Evolutionary conservation across 495 filamentous ascomycete species (phyloP).

Genomic region (Talaromyces proteolyticus): DNA sequence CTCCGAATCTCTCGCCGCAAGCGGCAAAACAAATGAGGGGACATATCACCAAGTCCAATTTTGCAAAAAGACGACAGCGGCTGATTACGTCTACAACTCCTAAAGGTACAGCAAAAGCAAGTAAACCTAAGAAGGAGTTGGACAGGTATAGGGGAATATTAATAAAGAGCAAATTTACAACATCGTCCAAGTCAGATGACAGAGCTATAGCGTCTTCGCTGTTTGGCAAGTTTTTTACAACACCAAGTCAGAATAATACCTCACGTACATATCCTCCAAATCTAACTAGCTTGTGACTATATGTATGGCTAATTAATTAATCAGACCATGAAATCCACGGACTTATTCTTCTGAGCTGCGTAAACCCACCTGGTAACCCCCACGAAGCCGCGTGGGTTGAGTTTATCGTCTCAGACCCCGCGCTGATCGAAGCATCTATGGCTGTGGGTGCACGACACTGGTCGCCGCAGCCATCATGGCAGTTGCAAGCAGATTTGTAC

Average conservation of each 20-base stretch:
- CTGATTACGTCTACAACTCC: background rate
- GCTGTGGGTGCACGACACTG: conserved; percentile 12
- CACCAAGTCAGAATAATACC: no score
- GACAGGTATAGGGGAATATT: background rate
- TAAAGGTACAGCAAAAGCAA: no score
- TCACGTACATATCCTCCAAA: background rate
- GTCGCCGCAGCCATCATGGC: conserved; percentile 10
- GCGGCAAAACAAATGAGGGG: conserved; percentile 14
- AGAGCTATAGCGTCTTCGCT: no score
- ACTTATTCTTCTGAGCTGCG: conserved; percentile 7
- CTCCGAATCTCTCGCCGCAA: conserved; percentile 11
- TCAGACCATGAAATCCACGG: conserved; percentile 6
- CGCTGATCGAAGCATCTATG: conserved; percentile 17
- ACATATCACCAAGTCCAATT: conserved; percentile 19
- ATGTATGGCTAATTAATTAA: background rate
- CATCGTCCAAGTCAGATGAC: no score
- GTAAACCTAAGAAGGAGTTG: background rate
- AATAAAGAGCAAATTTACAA: no score
- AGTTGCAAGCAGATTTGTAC: background rate
- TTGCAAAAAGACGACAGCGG: conserved; percentile 16
- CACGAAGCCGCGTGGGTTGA: conserved; percentile 14
- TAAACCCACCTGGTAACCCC: conserved; percentile 3
- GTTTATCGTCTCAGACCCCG: conserved; percentile 18
- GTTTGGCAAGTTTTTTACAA: no score
- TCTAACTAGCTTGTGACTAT: background rate